Base-by-base conservation (phyloP, 495 filamentous ascomycete species). In the Xylaria bambusicola region DNA sequence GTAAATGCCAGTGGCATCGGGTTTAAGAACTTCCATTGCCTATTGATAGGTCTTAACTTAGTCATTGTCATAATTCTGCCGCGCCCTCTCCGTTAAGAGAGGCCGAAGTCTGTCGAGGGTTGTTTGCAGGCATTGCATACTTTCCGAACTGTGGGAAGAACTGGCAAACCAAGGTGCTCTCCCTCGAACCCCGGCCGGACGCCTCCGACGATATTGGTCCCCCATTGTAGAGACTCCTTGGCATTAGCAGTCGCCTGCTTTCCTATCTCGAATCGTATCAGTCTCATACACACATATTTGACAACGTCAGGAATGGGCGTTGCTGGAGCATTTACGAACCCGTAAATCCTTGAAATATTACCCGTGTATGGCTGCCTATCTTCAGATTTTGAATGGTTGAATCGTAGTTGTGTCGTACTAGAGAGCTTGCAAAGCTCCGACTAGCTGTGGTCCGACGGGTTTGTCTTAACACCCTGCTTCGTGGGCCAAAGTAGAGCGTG, bases 301-400 rank as follows among this genome's bases (percentile, higher is more conserved):
- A 38, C 6, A 0, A 48, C 18, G 40, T 45, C 12, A 17, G 48
- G 35, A 53, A 33, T 36, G 26, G 10, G 1, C 10, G 24, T 35
- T 24, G 26, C 20, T 44, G 13, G 13, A 10, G 23, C 38, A 6
- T 23, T 17, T 21, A 69, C 63, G 17, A 58, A 80, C 92, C 92
- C 24, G 92, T 96, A 71, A 95, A 96, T 0, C 92, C 92, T 73
- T 96, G 92, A 66, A 89, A 97, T 46, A 96, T 84, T 36, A 97
- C 90, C 12, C 83, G 77, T 0, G 92, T 97, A 70, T 92, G 82
- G 7, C 80, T 79, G 3, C 88, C 88, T 54, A 97, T 91, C 55
- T 86, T 91, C 38, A 96, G 78, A 60, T 92, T 91, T 1, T 76
- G 75, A 6, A 93, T 80, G 0, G 92, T 97, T 60, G 88, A 81